These are phyloP conservation scores for Fraxinus floribunda DNA, from an alignment of 305 asterid species.

Conservation along the genomic window DNA sequence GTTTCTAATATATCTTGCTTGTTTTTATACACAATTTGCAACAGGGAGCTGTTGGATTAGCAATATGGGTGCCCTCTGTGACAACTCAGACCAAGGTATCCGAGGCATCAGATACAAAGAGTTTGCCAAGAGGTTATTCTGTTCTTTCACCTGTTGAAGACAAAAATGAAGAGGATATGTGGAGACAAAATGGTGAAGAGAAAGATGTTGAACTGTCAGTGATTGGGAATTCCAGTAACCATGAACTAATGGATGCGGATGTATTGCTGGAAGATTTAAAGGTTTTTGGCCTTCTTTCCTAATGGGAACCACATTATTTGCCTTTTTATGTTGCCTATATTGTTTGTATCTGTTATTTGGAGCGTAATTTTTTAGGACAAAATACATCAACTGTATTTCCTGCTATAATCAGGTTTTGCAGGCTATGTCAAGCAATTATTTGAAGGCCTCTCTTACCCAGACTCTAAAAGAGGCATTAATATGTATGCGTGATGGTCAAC, in stretches of 20 bases:
- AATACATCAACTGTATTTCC: slow-evolving; percentile 13
- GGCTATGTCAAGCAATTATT: slow-evolving; percentile 69
- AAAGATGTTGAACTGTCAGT: slow-evolving; percentile 69
- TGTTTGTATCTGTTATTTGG: background rate
- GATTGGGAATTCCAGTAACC: slow-evolving; percentile 42
- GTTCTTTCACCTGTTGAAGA: slow-evolving; percentile 64
- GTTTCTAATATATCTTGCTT: slow-evolving; percentile 16
- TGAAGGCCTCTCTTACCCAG: slow-evolving; percentile 60
- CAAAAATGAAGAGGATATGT: slow-evolving; percentile 39
- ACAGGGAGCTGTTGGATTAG: slow-evolving; percentile 99
- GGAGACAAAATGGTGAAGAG: slow-evolving; percentile 52
- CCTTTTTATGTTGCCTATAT: slow-evolving; percentile 18
- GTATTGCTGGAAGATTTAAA: slow-evolving; percentile 67
- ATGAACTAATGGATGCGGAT: slow-evolving; percentile 51
- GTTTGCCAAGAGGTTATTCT: slow-evolving; percentile 55
- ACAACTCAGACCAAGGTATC: slow-evolving; percentile 70
- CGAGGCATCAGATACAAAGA: slow-evolving; percentile 51
- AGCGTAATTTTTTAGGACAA: slow-evolving; percentile 18
- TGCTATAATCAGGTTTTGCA: slow-evolving; percentile 66
- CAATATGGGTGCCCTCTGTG: slow-evolving; percentile 99
- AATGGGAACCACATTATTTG: slow-evolving; percentile 6
- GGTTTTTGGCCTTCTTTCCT: slow-evolving; percentile 55
- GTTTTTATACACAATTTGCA: slow-evolving; percentile 27
- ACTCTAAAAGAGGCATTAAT: slow-evolving; percentile 69
- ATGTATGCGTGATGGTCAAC: slow-evolving; percentile 69